These are phyloP conservation scores for Pistacia integerrima DNA, from an alignment of 345 rosid genomes.

Conservation along the genomic window DNA sequence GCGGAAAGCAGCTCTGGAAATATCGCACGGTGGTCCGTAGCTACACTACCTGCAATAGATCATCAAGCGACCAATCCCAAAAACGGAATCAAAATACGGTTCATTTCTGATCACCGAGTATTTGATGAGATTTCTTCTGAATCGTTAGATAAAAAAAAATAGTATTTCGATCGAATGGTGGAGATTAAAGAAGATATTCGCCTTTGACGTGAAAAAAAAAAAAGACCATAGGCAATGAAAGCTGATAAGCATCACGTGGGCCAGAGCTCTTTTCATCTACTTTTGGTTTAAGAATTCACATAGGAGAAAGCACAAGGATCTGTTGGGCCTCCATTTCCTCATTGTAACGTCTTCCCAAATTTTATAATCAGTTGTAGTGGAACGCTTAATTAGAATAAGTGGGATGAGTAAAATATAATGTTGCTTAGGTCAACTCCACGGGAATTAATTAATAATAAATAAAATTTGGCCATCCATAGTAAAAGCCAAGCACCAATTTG, in stretches of 20 bases:
- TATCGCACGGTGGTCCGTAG: conserved; percentile 4
- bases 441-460: background rate
- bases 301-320: background rate
- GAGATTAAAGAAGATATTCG: background rate
- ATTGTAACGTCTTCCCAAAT: background rate
- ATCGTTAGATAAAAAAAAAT: background rate
- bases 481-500: background rate
- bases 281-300: conserved; percentile 19
- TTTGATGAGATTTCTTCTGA: too few species aligned
- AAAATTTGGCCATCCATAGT: background rate
- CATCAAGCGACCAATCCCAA: background rate
- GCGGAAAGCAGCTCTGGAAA: background rate
- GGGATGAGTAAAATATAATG: conserved; percentile 3
- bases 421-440: conserved; percentile 15
- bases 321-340: conserved; percentile 23
- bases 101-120: too few species aligned
- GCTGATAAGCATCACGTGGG: conserved; percentile 34
- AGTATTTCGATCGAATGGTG: background rate
- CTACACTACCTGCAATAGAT: background rate
- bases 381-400: background rate
- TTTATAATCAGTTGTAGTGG: conserved; percentile 15
- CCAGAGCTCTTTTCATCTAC: conserved; percentile 11
- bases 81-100: too few species aligned
- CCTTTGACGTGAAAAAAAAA: background rate
- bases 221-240: background rate